Evolutionary conservation across 2,329 filamentous ascomycete species (phyloP), one percentile per base, ranked within the genome.

Genomic region (Blastomyces percursus): DNA sequence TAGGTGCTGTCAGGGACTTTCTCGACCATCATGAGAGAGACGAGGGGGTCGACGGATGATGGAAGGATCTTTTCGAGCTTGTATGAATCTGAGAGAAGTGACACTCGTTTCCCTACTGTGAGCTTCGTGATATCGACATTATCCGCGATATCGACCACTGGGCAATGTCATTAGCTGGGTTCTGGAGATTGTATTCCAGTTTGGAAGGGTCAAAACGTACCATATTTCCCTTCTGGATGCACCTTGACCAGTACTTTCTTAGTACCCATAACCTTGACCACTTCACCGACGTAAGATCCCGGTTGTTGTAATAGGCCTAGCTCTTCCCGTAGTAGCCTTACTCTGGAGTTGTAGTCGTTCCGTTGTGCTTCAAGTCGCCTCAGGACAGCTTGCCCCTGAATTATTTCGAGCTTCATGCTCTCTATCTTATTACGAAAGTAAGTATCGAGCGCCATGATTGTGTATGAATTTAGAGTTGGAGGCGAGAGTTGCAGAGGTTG

Each of bases 341-440:
- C 94, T 74, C 94, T 86, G 64, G 94, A 97, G 82, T 99, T 99
- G 84, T 97, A 97, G 79, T 99, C 94, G 74, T 99, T 99, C 69
- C 94, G 87, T 79, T 99, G 95, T 70, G 94, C 94, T 82, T 99
- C 94, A 71, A 99, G 85, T 74, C 94, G 87, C 70, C 94, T 89
- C 66, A 99, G 83, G 63, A 96, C 91, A 62, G 94, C 93, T 80
- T 99, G 94, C 62, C 94, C 93, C 80, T 97, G 93, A 76, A 99
- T 93, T 76, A 99, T 99, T 85, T 99, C 93, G 77, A 99, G 91
- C 88, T 97, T 97, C 90, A 97, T 96, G 77, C 89, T 87, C 90
- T 99, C 94, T 80, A 97, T 97, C 84, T 99, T 99, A 84, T 97
- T 97, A 81, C 94, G 90, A 79, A 96, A 99, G 82, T 96, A 99